Base-by-base conservation (phyloP, 495 filamentous ascomycete species). In the Pyrenopolyporus hunteri region DNA sequence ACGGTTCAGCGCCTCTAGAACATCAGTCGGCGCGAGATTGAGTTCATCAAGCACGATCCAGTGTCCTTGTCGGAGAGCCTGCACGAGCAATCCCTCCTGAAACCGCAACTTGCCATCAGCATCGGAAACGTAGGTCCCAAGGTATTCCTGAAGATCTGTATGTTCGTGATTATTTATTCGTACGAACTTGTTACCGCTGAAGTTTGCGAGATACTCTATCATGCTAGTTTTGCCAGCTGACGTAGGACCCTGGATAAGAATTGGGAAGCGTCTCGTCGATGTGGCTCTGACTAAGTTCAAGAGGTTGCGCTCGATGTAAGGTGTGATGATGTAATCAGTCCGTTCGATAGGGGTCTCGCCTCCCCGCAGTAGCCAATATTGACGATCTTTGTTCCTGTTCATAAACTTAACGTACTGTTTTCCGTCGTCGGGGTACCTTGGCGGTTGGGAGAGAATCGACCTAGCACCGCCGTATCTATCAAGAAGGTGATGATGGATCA, bases 121-220 rank as follows among this genome's bases (percentile, higher is more conserved):
- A 40, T 86, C 87, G 10, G 95, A 97, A 6, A 97, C 76, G 67
- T 99, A 99, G 0, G 92, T 92, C 11, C 95, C 95, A 1, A 99
- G 80, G 67, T 99, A 99, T 70, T 99, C 95, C 72, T 99, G 95
- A 23, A 99, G 80, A 74, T 99, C 95, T 0, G 95, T 98, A 70
- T 98, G 93, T 64, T 99, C 95, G 71, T 99, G 95, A 66, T 99
- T 99, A 77, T 99, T 99, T 78, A 99, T 97, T 52, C 95, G 86
- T 31, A 99, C 91, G 63, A 97, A 98, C 67, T 91, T 93, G 67
- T 99, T 96, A 1, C 95, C 95, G 20, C 91, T 97, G 40, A 90
- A 88, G 70, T 94, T 94, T 4, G 95, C 95, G 23, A 99, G 82
- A 70, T 96, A 96, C 71, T 97, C 93, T 47, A 99, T 93, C 95